Evolutionary conservation across 176 grass and related monocot genomes (phyloP).

Genomic region (Oryza rufipogon): DNA sequence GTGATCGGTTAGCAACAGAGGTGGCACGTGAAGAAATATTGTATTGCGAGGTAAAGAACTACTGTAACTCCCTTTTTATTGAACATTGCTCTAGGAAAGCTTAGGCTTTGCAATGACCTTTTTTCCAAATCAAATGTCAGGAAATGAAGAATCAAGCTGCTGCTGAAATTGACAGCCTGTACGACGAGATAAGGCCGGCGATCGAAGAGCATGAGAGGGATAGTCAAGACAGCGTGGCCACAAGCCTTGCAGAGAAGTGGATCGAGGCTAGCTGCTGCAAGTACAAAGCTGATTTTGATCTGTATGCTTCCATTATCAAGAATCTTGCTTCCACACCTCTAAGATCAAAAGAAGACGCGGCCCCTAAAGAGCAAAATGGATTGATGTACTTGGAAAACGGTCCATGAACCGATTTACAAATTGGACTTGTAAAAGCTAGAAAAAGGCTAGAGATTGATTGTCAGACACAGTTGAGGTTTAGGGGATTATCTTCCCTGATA

Average conservation of each 20-base stretch:
- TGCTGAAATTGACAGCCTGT: slow-evolving; percentile 65
- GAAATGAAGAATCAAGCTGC: slow-evolving; percentile 70
- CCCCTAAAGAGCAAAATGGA: slow-evolving; percentile 49
- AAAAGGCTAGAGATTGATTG: not conserved
- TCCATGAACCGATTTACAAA: not conserved
- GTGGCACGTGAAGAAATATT: slow-evolving; percentile 84
- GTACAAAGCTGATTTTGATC: slow-evolving; percentile 92
- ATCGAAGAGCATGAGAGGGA: slow-evolving; percentile 96
- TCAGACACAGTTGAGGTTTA: slow-evolving; percentile 2
- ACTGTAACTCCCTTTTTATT: not conserved
- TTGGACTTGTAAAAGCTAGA: not conserved
- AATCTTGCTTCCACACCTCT: slow-evolving; percentile 58
- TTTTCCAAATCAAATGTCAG: slow-evolving; percentile 45
- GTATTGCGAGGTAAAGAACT: slow-evolving; percentile 64
- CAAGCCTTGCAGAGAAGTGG: slow-evolving; percentile 87
- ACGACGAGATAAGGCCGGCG: slow-evolving; percentile 87
- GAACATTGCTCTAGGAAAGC: not conserved
- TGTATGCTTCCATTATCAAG: slow-evolving; percentile 76
- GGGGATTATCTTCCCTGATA: not conserved
- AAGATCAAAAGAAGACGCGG: slow-evolving; percentile 34
- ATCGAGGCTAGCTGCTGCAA: slow-evolving; percentile 88
- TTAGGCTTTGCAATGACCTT: not conserved
- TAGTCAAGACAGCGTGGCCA: slow-evolving; percentile 87
- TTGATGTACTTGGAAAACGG: slow-evolving; percentile 75
- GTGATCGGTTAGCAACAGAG: slow-evolving; percentile 58